Evolutionary conservation across 2,329 filamentous ascomycete species (phyloP), one percentile per base, ranked within the genome.

Genomic region (Clonostachys sp.): DNA sequence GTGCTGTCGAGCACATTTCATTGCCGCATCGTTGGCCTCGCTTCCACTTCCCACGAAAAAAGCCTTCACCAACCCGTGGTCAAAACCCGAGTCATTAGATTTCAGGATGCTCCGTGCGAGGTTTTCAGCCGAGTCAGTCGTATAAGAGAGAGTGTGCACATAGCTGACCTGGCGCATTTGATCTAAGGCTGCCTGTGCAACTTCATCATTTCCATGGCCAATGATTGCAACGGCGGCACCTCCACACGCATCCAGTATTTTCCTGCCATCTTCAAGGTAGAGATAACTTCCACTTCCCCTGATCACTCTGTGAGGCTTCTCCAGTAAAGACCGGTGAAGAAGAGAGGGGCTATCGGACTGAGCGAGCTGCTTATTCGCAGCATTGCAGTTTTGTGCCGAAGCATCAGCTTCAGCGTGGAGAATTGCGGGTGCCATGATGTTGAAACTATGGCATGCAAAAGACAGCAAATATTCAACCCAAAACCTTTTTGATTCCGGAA

Each of bases 181-280:
- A 17, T 70, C 57, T n/a, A 68, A 64, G 33, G 87, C 71, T 2
- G 81, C 81, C 17, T 73, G 62, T 30, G 68, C 70, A 18, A 88
- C 76, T 47, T 78, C 68, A 47, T 71, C 55, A 48, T 83, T 73
- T 33, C 75, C 76, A 57, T 86, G 81, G 14, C 84, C 84, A 8
- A 88, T 60, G 60, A 80, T 83, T 12, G 80, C 73, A 6, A 89
- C 85, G 7, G 81, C 82, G 1, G 66, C 62, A 5, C 66, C 66
- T 34, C 62, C 57, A 40, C 59, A 63, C 8, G 63, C 65, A 42
- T 68, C 66, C 14, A 70, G 51, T 17, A 67, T 58, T 3, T 48
- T 53, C 5, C 50, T 47, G 5, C 66, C 70, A 34, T 65, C 58
- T 9, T 59, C 51, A 5, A 70, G 61, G 2, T 55, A 55, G 4